Conservation (phyloP, 2,329 filamentous ascomycete species). For the Xylaria sp. region DNA sequence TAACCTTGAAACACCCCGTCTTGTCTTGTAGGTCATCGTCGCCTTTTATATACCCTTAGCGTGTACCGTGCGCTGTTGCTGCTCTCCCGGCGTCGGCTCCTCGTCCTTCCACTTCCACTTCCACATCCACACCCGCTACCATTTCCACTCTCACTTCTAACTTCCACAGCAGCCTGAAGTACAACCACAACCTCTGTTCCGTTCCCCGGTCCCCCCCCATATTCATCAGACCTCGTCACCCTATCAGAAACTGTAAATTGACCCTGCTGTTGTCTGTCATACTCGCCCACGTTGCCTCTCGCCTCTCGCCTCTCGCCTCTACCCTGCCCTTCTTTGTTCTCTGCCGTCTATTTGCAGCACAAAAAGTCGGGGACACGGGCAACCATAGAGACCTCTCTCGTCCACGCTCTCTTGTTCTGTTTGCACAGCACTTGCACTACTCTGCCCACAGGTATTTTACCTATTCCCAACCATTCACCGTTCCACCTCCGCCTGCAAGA, state of each 20-base stretch:
- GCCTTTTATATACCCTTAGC: background rate
- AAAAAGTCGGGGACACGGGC: conserved; percentile 11
- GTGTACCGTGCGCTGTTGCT: background rate
- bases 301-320: background rate
- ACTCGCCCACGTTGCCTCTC: background rate
- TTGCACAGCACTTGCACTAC: conserved; percentile 30
- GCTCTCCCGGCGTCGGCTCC: conserved; percentile 16
- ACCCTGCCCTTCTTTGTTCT: conserved; percentile 15
- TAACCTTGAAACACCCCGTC: conserved; percentile 16
- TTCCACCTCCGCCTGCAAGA: conserved; percentile 31
- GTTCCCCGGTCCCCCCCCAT: background rate
- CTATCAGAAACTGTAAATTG: background rate
- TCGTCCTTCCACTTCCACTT: no score
- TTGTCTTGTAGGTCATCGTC: conserved; percentile 10
- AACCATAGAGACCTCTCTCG: background rate
- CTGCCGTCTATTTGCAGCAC: conserved; percentile 1
- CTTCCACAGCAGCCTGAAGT: background rate
- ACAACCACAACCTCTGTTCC: conserved; percentile 7
- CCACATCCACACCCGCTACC: no score
- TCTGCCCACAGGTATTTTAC: conserved; percentile 22
- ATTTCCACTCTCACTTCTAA: no score
- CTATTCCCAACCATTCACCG: conserved; percentile 31
- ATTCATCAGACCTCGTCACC: conserved; percentile 4
- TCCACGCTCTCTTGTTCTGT: conserved; percentile 19
- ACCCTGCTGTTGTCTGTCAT: background rate